Evolutionary conservation across 768 basidiomycete species (phyloP).

Genomic region (Lactarius pseudohatsudake): DNA sequence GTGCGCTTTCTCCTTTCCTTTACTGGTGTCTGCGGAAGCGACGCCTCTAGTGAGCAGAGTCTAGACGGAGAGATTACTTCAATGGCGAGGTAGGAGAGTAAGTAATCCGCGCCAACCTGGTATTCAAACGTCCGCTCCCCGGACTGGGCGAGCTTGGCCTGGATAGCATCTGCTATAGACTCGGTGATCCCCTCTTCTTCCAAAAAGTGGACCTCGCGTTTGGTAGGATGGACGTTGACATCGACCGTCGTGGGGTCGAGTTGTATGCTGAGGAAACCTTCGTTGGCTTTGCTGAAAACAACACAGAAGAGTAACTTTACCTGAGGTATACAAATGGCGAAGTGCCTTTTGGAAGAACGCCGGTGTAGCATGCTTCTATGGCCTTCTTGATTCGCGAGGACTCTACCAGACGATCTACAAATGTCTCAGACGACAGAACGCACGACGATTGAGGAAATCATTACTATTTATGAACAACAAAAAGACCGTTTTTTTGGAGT

Average conservation of each 20-base stretch:
- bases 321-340: constrained; percentile 93
- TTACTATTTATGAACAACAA: constrained; percentile 93
- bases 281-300: constrained; percentile 2
- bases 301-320: constrained; percentile 41
- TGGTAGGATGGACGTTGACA: constrained; percentile 98
- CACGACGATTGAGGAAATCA: constrained; percentile 32
- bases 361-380: constrained; percentile 81
- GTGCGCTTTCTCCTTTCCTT: constrained; percentile 25
- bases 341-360: constrained; percentile 84
- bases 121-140: constrained; percentile 59
- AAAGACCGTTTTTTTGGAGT: constrained; percentile 81
- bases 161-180: constrained; percentile 69
- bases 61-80: constrained; percentile 36
- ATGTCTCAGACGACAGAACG: background rate
- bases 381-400: constrained; percentile 84
- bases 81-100: background rate
- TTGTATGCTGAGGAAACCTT: constrained; percentile 52
- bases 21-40: constrained; percentile 10
- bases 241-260: constrained; percentile 89
- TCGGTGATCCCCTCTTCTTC: constrained; percentile 87
- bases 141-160: constrained; percentile 52
- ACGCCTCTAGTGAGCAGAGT: constrained; percentile 59
- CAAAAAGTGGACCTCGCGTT: constrained; percentile 92
- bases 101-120: constrained; percentile 46
- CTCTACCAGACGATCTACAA: constrained; percentile 86